Percentiles rank a stretch among this genome's conserved stretches.
Conservation (phyloP, 2,329 filamentous ascomycete species). For the Arthrobotrys megalospora region DNA sequence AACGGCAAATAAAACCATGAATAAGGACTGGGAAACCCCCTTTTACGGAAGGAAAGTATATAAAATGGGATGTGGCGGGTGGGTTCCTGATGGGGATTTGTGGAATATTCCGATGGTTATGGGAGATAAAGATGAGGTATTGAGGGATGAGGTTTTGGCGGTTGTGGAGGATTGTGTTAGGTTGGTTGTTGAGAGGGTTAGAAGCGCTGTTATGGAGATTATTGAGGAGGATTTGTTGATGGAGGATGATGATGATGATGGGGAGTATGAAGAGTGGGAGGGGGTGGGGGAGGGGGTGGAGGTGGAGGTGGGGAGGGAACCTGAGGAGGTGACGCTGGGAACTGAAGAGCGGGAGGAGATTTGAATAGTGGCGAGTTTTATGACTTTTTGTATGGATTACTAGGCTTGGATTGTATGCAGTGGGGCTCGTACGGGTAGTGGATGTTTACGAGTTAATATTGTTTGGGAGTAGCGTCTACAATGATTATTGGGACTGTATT, state of each 20-base stretch:
- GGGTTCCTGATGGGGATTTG: conserved; percentile 1
- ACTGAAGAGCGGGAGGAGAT: too few relatives aligned
- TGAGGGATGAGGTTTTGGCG: conserved; percentile 1
- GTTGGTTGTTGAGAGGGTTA: conserved; percentile 23
- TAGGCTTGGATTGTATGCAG: too few relatives aligned
- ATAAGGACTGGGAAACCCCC: not conserved
- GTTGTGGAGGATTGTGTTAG: conserved; percentile 6
- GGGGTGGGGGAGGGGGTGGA: not conserved
- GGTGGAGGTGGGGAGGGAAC: too few relatives aligned
- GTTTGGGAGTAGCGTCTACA: too few relatives aligned
- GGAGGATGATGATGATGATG: not conserved
- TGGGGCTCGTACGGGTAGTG: too few relatives aligned
- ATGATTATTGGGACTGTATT: too few relatives aligned
- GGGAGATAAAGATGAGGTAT: not conserved
- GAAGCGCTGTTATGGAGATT: not conserved
- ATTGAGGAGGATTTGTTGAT: not conserved
- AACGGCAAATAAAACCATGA: not conserved
- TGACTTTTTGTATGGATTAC: too few relatives aligned
- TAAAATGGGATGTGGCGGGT: conserved; percentile 17
- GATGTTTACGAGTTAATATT: too few relatives aligned
- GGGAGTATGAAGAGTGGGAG: too few relatives aligned
- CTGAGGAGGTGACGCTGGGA: too few relatives aligned
- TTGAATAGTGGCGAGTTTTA: too few relatives aligned
- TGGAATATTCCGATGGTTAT: conserved; percentile 7
- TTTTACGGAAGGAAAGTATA: conserved; percentile 33